phyloP scores from a whole-genome alignment of 305 asterid genomes.

The Ilex paraguariensis region DNA sequence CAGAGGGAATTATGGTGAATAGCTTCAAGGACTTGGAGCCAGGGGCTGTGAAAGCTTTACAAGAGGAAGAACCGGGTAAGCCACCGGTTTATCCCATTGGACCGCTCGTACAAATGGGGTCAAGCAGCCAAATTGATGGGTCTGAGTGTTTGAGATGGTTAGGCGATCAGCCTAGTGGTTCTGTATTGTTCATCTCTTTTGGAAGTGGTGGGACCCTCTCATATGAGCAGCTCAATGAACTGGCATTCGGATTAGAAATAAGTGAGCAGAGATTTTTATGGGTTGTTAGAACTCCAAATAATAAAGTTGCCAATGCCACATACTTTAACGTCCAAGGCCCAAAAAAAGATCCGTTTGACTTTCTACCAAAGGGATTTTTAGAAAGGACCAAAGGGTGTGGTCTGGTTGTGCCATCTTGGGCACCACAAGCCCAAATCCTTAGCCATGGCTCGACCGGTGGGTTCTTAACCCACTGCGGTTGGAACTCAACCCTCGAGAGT shows the following conservation, averaged over 20 bases:
- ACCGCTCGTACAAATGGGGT: slow-evolving; percentile 43
- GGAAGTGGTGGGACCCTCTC: slow-evolving; percentile 86
- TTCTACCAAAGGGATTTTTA: slow-evolving; percentile 61
- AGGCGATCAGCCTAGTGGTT: slow-evolving; percentile 61
- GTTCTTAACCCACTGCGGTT: slow-evolving; percentile 75
- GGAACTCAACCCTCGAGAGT: slow-evolving; percentile 68
- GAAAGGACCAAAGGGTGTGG: slow-evolving; percentile 51
- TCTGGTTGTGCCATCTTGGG: slow-evolving; percentile 69
- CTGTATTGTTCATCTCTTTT: slow-evolving; percentile 66
- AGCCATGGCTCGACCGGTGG: slow-evolving; percentile 53
- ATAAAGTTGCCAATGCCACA: slow-evolving; percentile 28
- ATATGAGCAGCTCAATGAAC: slow-evolving; percentile 47
- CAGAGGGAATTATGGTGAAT: slow-evolving; percentile 65
- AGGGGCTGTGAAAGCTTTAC: slow-evolving; percentile 40
- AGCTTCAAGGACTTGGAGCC: slow-evolving; percentile 63
- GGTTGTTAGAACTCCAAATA: slow-evolving; percentile 65
- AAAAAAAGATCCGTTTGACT: slow-evolving; percentile 48
- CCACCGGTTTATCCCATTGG: slow-evolving; percentile 64
- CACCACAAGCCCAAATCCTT: slow-evolving; percentile 61
- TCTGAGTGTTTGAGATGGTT: slow-evolving; percentile 49
- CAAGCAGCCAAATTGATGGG: slow-evolving; percentile 6
- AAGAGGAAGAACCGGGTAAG: slow-evolving; percentile 16
- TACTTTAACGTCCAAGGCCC: slow-evolving; percentile 30
- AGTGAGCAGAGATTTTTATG: slow-evolving; percentile 80
- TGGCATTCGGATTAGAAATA: slow-evolving; percentile 67